Percentiles rank a stretch among this genome's conserved stretches.
Evolutionary conservation across 495 filamentous ascomycete species (phyloP).

Genomic region (Penicillium robsamsonii): DNA sequence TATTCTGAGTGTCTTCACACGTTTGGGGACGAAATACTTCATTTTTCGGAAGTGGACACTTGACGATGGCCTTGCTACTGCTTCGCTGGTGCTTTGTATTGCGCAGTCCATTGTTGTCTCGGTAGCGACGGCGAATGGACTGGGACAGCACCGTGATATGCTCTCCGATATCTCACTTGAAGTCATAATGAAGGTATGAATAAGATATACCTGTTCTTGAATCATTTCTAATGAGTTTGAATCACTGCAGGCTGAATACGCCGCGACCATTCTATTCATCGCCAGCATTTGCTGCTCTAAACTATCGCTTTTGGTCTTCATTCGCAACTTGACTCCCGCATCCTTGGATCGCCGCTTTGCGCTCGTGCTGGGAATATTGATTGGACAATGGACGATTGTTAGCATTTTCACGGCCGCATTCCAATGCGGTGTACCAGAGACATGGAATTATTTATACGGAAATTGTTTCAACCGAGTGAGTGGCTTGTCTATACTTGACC

Average conservation of each 20-base stretch:
- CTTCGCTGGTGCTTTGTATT: slow-evolving; percentile 38
- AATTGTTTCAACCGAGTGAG: slow-evolving; percentile 40
- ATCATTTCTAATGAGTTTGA: not conserved
- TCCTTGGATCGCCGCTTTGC: slow-evolving; percentile 23
- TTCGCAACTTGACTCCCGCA: slow-evolving; percentile 25
- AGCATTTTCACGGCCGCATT: slow-evolving; percentile 39
- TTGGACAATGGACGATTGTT: slow-evolving; percentile 32
- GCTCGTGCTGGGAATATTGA: slow-evolving; percentile 22
- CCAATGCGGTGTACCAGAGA: slow-evolving; percentile 36
- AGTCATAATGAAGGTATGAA: slow-evolving; percentile 11
- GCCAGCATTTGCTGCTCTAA: slow-evolving; percentile 33
- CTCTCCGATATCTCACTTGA: slow-evolving; percentile 12
- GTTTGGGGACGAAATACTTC: slow-evolving; percentile 17
- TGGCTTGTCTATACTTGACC: not conserved
- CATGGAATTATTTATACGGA: slow-evolving; percentile 38
- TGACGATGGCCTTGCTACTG: slow-evolving; percentile 21
- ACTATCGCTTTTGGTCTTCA: slow-evolving; percentile 32
- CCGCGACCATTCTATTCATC: slow-evolving; percentile 32
- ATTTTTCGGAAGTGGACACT: slow-evolving; percentile 18
- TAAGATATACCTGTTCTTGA: not conserved
- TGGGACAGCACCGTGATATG: slow-evolving; percentile 21
- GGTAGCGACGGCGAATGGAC: slow-evolving; percentile 21
- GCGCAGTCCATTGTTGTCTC: slow-evolving; percentile 26
- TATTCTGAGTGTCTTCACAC: slow-evolving; percentile 21
- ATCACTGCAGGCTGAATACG: slow-evolving; percentile 30